These are phyloP conservation scores for Pythium sukuiense DNA, from an alignment of 352 stramenopile species.

Conservation along the genomic window DNA sequence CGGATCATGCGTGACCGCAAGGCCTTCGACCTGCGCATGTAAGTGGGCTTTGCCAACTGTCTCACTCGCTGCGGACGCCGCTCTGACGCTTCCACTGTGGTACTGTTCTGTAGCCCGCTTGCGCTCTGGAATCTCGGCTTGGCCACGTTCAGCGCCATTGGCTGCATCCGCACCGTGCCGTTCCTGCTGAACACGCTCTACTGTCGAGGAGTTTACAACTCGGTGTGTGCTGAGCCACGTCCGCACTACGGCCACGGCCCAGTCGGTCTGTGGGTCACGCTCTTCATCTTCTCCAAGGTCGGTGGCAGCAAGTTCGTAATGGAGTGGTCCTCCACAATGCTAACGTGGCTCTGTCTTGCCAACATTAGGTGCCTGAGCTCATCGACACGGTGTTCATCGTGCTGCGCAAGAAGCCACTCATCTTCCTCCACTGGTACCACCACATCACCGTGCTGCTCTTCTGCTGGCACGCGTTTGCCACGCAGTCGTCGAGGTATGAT, in stretches of 20 bases:
- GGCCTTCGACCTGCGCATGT: slow-evolving; percentile 81
- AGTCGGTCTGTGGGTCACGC: slow-evolving; percentile 72
- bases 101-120: slow-evolving; percentile 48
- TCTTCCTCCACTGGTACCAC: slow-evolving; percentile 99
- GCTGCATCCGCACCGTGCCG: slow-evolving; percentile 65
- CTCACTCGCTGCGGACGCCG: background rate
- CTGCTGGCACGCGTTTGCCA: slow-evolving; percentile 96
- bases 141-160: slow-evolving; percentile 80
- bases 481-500: slow-evolving; percentile 76
- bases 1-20: slow-evolving; percentile 79
- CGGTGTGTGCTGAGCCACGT: slow-evolving; percentile 70
- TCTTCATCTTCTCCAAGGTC: slow-evolving; percentile 91
- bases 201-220: slow-evolving; percentile 75
- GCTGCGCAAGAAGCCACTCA: slow-evolving; percentile 95
- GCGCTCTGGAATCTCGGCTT: slow-evolving; percentile 82
- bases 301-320: slow-evolving; percentile 4
- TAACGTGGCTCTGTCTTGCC: slow-evolving; percentile 8
- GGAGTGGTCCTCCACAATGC: background rate
- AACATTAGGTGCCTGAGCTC: slow-evolving; percentile 84
- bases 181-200: slow-evolving; percentile 87
- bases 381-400: slow-evolving; percentile 98
- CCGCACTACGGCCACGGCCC: slow-evolving; percentile 69
- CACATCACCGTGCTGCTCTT: slow-evolving; percentile 98
- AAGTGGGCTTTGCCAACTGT: slow-evolving; percentile 13
- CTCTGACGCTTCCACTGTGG: background rate